Evolutionary conservation across 2,329 filamentous ascomycete species (phyloP), one percentile per base, ranked within the genome.

Genomic region (Salinomyces thailandicus): DNA sequence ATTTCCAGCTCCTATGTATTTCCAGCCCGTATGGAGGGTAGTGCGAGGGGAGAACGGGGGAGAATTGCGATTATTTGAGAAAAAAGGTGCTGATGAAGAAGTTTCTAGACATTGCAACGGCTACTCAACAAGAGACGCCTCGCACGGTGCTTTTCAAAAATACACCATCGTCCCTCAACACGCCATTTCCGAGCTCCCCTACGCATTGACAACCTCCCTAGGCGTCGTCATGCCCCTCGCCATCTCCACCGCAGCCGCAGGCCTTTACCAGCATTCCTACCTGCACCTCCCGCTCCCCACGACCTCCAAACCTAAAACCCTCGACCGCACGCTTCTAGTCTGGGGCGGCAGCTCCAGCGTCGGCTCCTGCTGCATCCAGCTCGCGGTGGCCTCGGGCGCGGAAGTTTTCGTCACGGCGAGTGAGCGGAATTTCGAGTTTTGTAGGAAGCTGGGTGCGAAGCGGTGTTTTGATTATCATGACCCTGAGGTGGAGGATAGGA

Each of bases 351-450:
- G 45, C 14, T 52, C 49, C 6, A 53, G 48, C 5, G 51, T 58
- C 2, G 60, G 60, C 3, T 52, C 56, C 27, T 60, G 49, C 27
- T 51, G 50, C 0, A 42, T 61, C 5, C 60, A 62, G 34, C 63
- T 76, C 2, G 57, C 75, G 5, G 57, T 51, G 12, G 64, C 68
- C 46, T 75, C 68, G 58, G 70, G 73, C 0, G 57, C 44, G 11
- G 63, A 68, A 33, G 42, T 76, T n/a, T 18, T 58, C 5, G 44
- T 55, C 3, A 58, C 54, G 0, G 45, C 53, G 0, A 55, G 50
- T 0, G 26, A 31, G 4, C 17, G 38, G 3, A 57, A 61, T 32
- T 54, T 58, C 35, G 34, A 33, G 2, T 42, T 49, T 18, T 47
- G 62, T 16, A 30, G 17, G 15, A 9, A 32, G 4, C 38, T 50